These are phyloP conservation scores for Carpinus viminea DNA, from an alignment of 306 rosid genomes.

Conservation along the genomic window DNA sequence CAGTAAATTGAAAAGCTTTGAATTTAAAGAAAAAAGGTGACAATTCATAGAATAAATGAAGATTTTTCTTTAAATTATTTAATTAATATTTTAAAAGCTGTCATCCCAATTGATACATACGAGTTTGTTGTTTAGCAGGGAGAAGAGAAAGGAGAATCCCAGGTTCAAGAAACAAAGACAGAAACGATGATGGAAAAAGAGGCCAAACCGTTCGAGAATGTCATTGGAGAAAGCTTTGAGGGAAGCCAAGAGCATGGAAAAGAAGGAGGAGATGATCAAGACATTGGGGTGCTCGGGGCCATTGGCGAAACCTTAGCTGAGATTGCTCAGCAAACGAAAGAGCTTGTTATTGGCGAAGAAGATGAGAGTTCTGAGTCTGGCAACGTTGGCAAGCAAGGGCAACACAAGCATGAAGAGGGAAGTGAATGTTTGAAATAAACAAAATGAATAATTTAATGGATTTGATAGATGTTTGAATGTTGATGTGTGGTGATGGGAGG, in stretches of 20 bases:
- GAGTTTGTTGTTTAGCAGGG: not conserved
- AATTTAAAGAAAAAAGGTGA: too few relatives aligned
- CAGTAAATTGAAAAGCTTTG: too few relatives aligned
- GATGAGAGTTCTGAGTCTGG: not conserved
- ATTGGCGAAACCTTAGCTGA: slow-evolving; percentile 65
- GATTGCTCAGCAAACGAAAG: slow-evolving; percentile 57
- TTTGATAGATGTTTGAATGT: not conserved
- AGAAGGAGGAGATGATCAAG: slow-evolving; percentile 4
- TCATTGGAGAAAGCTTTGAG: slow-evolving; percentile 9
- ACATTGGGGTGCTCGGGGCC: slow-evolving; percentile 42
- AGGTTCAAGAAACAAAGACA: slow-evolving; percentile 12
- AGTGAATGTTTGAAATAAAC: not conserved
- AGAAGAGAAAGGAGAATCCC: slow-evolving; percentile 1
- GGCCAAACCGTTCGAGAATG: not conserved
- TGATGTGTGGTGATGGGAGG: slow-evolving; percentile 1
- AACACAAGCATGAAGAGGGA: not conserved
- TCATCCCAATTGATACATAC: not conserved
- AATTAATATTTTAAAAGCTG: not conserved
- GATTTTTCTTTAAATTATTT: not conserved
- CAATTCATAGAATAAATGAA: too few relatives aligned
- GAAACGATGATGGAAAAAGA: not conserved
- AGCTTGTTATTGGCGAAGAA: slow-evolving; percentile 34
- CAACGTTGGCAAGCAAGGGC: slow-evolving; percentile 22
- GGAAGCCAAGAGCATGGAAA: slow-evolving; percentile 19
- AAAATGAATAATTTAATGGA: not conserved